phyloP scores from a whole-genome alignment of 805 yeast genomes.

The Aciculoconidium aculeatum region DNA sequence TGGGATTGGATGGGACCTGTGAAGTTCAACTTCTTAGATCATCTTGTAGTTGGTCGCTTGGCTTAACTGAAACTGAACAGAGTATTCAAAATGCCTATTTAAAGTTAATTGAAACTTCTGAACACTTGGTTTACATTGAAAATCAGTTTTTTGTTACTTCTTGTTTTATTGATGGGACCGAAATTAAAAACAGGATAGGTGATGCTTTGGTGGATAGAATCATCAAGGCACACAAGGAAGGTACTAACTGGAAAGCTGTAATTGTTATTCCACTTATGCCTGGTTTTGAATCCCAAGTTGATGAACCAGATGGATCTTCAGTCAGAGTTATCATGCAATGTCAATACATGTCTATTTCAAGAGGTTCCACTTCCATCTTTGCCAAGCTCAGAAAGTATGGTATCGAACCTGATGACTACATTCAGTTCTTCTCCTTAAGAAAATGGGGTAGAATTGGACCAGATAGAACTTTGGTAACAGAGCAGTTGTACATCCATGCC shows the following conservation, averaged over 20 bases:
- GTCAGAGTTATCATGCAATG: conserved; percentile 95
- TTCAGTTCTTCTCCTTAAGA: conserved; percentile 84
- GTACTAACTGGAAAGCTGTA: conserved; percentile 81
- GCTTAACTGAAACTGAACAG: conserved; percentile 75
- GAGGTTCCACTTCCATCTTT: conserved; percentile 85
- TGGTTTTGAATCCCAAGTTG: conserved; percentile 91
- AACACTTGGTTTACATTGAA: conserved; percentile 90
- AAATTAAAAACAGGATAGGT: conserved; percentile 83
- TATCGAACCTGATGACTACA: conserved; percentile 84
- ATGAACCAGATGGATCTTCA: conserved; percentile 89
- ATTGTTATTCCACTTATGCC: conserved; percentile 95
- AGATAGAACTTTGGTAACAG: conserved; percentile 67
- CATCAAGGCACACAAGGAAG: conserved; percentile 75
- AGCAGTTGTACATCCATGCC: conserved; percentile 91
- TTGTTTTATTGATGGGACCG: conserved; percentile 78
- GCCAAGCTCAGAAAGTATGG: conserved; percentile 74
- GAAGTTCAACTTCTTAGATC: conserved; percentile 89
- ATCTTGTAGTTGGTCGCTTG: conserved; percentile 89
- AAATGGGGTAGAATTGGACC: conserved; percentile 95
- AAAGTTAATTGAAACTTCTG: conserved; percentile 83
- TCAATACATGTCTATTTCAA: conserved; percentile 86
- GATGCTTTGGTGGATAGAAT: conserved; percentile 97
- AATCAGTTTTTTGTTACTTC: conserved; percentile 93
- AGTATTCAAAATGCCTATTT: conserved; percentile 92
- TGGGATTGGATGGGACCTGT: conserved; percentile 75